Evolutionary conservation across 495 filamentous ascomycete genomes (phyloP).

Genomic region (Penicillium cinerascens): DNA sequence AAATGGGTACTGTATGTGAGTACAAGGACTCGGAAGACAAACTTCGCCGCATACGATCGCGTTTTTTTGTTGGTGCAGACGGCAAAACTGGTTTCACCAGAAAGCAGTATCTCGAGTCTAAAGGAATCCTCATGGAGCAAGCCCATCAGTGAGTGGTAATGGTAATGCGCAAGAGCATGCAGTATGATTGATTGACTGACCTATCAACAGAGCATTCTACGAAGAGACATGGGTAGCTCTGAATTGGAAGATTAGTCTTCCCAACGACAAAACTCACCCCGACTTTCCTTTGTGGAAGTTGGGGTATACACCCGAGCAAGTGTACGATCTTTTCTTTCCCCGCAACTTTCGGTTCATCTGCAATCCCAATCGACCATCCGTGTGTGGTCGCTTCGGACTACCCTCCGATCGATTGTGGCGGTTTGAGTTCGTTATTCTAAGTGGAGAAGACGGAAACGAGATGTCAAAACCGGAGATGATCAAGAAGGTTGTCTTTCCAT

Average conservation of each 20-base stretch:
- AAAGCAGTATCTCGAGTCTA: conserved; percentile 47
- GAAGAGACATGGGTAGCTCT: conserved; percentile 51
- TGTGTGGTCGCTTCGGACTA: conserved; percentile 47
- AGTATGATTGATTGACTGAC: not conserved
- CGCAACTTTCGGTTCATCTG: conserved; percentile 44
- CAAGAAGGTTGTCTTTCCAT: conserved; percentile 28
- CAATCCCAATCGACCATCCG: conserved; percentile 39
- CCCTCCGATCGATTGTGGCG: conserved; percentile 41
- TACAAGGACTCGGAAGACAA: conserved; percentile 30
- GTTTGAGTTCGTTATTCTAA: conserved; percentile 43
- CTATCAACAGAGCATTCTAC: conserved; percentile 33
- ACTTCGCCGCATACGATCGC: conserved; percentile 19
- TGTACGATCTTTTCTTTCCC: conserved; percentile 51
- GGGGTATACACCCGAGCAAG: conserved; percentile 43
- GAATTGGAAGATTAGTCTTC: conserved; percentile 45
- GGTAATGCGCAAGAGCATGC: not conserved
- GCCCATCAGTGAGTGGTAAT: conserved; percentile 20
- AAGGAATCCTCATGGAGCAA: conserved; percentile 39
- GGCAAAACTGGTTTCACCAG: conserved; percentile 48
- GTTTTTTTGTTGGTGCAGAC: conserved; percentile 48
- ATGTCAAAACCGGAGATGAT: conserved; percentile 30
- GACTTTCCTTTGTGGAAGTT: conserved; percentile 46
- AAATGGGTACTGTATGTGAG: conserved; percentile 23
- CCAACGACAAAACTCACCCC: conserved; percentile 46
- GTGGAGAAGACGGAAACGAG: conserved; percentile 25